Evolutionary conservation across 164 flowering plant species (phyloP), one percentile per base, ranked within the genome.

Genomic region (Amborella trichopoda): DNA sequence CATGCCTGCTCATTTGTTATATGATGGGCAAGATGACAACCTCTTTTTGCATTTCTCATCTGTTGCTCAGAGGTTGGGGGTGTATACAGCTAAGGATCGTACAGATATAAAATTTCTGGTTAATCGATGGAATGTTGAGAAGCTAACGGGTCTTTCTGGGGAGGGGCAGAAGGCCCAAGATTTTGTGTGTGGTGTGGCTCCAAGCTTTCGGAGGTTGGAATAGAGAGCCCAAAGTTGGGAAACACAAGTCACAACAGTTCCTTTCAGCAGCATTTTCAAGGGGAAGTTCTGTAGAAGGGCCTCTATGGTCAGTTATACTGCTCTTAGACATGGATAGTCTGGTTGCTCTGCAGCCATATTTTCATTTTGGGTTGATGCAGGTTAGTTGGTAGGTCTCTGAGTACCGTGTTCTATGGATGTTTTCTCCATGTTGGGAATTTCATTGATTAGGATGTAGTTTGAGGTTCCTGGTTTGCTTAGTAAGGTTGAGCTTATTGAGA

Each of bases 1-100:
- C 5, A 76, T 76, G 83, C 83, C 83, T 14, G 79, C 79, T 10
- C 75, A 71, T 49, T 41, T 77, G 44, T 74, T 74, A 77, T 68
- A 52, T 48, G 80, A 77, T 32, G 83, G 83, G 23, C 44, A 27
- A 37, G 77, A 74, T 28, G 59, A 63, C 14, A 54, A 68, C 26
- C 70, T 77, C 2, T 77, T 74, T 26, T 73, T 74, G 13, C 66
- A 74, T 61, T 74, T 57, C 74, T 65, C 80, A 4, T 40, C 75
- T 5, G 71, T 72, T 26, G 80, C 79, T 17, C 79, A 77, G 60
- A 53, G 75, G 28, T 54, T 77, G 12, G 75, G 77, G 20, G 77
- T 77, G n/a, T 76, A 73, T 65, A 76, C 82, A 3, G 82, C 79
- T 17, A 67, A 62, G 39, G 79, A 74, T 50, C 71, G 74, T 48